Conservation (phyloP, 2,329 filamentous ascomycete species). For the Dothideomycetes sp. region DNA sequence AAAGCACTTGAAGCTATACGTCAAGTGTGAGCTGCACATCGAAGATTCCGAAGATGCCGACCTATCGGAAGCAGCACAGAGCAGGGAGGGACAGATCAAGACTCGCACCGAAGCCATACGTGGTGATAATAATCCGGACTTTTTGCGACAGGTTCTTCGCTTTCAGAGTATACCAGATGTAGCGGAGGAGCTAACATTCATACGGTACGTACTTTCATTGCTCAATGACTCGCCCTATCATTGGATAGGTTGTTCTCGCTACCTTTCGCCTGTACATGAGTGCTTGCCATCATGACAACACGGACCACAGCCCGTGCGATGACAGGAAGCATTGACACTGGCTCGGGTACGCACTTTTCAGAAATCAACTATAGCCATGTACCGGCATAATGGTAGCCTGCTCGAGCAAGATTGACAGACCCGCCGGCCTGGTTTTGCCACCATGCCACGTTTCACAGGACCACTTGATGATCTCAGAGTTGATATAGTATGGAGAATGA, state of each 20-base stretch:
- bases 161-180: conserved; percentile 33
- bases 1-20: conserved; percentile 56
- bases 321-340: too few relatives aligned
- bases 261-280: too few relatives aligned
- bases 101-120: conserved; percentile 34
- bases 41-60: conserved; percentile 49
- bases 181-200: conserved; percentile 35
- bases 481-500: too few relatives aligned
- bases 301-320: too few relatives aligned
- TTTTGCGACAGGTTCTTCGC: conserved; percentile 30
- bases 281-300: too few relatives aligned
- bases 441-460: neutral
- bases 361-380: too few relatives aligned
- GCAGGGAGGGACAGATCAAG: conserved; percentile 42
- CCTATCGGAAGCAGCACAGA: conserved; percentile 36
- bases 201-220: conserved; percentile 28
- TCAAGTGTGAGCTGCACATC: conserved; percentile 73
- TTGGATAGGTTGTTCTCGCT: too few relatives aligned
- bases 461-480: neutral
- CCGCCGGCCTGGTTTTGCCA: conserved; percentile 3
- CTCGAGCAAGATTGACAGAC: neutral
- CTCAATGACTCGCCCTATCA: conserved; percentile 1
- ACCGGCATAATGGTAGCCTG: neutral
- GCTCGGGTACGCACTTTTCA: too few relatives aligned
- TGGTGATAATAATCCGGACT: conserved; percentile 31